These are phyloP conservation scores for Panellus pusillus DNA, from an alignment of 768 basidiomycete genomes.

Conservation along the genomic window DNA sequence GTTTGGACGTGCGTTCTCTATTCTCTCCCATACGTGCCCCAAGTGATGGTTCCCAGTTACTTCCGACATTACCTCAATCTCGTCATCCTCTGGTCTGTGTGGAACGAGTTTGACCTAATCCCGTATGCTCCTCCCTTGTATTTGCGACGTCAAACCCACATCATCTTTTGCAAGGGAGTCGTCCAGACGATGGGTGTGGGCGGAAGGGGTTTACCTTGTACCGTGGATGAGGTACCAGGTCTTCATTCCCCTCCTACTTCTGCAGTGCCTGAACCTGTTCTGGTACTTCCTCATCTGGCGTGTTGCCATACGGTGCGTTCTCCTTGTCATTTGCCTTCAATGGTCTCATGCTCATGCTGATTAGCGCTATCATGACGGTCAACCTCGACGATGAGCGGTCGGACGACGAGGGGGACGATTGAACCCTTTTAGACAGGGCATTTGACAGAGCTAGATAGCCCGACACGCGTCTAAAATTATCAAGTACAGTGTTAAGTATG, in stretches of 20 bases:
- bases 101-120: slow-evolving; percentile 70
- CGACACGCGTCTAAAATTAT: neutral
- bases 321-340: neutral
- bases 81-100: slow-evolving; percentile 84
- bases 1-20: slow-evolving; percentile 74
- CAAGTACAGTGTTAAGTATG: neutral
- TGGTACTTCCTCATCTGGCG: slow-evolving; percentile 89
- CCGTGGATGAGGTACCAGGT: slow-evolving; percentile 85
- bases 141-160: slow-evolving; percentile 1
- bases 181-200: slow-evolving; percentile 56
- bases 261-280: slow-evolving; percentile 87
- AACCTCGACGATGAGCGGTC: slow-evolving; percentile 72
- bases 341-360: neutral
- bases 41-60: slow-evolving; percentile 55
- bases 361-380: slow-evolving; percentile 51
- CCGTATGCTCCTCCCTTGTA: slow-evolving; percentile 53
- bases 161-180: slow-evolving; percentile 39
- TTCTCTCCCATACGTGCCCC: neutral
- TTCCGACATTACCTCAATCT: slow-evolving; percentile 93
- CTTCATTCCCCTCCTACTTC: slow-evolving; percentile 67
- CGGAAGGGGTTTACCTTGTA: slow-evolving; percentile 66
- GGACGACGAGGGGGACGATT: slow-evolving; percentile 57
- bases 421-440: too few relatives aligned
- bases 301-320: slow-evolving; percentile 63
- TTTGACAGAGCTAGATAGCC: neutral